These are phyloP conservation scores for Rhizoclosmatium hyalinum DNA, from an alignment of 371 early-diverging fungal species.

Conservation along the genomic window DNA sequence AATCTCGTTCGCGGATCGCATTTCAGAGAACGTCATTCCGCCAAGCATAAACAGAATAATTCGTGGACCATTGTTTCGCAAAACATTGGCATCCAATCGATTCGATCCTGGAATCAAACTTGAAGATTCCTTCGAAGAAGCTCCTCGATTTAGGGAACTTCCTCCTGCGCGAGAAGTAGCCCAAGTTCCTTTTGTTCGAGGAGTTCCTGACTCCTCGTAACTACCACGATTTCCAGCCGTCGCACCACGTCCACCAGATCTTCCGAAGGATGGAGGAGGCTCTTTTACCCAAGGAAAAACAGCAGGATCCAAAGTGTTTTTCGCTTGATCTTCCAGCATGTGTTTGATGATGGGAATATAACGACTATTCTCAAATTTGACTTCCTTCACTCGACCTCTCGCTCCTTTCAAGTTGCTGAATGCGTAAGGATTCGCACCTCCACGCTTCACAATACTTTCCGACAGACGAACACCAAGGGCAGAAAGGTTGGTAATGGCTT, in stretches of 20 bases:
- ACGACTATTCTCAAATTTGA: conserved; percentile 49
- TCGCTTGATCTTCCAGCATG: conserved; percentile 50
- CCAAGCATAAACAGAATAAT: conserved; percentile 88
- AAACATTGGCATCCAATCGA: conserved; percentile 34
- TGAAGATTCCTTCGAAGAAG: conserved; percentile 19
- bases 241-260: conserved; percentile 1
- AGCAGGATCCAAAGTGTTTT: conserved; percentile 37
- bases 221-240: neutral
- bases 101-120: neutral
- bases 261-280: conserved; percentile 39
- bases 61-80: conserved; percentile 54
- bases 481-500: conserved; percentile 79
- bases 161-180: conserved; percentile 31
- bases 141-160: neutral
- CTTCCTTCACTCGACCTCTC: conserved; percentile 29
- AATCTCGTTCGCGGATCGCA: conserved; percentile 85
- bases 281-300: conserved; percentile 53
- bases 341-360: conserved; percentile 50
- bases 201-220: conserved; percentile 24
- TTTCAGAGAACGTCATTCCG: conserved; percentile 91
- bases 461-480: conserved; percentile 72
- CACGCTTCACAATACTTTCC: conserved; percentile 38
- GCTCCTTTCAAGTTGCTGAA: conserved; percentile 7
- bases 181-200: conserved; percentile 43
- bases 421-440: conserved; percentile 32